Evolutionary conservation across 1,284 basidiomycete species (phyloP).

Genomic region (Microbotryum scabiosae): DNA sequence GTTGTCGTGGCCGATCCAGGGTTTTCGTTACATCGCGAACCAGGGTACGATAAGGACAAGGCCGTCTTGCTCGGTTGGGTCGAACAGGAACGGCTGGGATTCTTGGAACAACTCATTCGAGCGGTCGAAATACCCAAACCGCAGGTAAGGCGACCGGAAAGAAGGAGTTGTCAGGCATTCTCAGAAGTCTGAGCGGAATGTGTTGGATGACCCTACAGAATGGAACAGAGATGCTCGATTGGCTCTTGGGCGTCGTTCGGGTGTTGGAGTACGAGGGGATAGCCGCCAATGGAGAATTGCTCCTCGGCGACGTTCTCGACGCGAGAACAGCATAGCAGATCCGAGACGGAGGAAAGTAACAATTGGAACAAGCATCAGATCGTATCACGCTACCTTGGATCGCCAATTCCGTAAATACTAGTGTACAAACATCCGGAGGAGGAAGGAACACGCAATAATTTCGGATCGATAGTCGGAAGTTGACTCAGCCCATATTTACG

Average conservation of each 20-base stretch:
- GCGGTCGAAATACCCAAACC: constrained; percentile 7
- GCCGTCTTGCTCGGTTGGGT: constrained; percentile 30
- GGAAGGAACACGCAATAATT: not conserved
- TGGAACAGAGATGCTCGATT: constrained; percentile 23
- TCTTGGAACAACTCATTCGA: constrained; percentile 19
- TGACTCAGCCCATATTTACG: constrained; percentile 43
- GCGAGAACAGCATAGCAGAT: too few species aligned
- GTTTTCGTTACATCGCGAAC: constrained; percentile 21
- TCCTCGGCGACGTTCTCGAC: constrained; percentile 18
- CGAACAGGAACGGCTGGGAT: constrained; percentile 19
- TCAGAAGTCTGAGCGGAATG: not conserved
- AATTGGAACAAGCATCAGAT: too few species aligned
- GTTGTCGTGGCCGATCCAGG: constrained; percentile 16
- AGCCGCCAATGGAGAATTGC: constrained; percentile 19
- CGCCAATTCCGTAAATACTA: too few species aligned
- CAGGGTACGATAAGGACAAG: constrained; percentile 14
- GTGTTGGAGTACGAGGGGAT: constrained; percentile 27
- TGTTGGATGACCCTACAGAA: not conserved
- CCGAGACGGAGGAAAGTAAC: too few species aligned
- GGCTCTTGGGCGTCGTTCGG: constrained; percentile 19
- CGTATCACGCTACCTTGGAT: too few species aligned
- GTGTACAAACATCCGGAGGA: too few species aligned
- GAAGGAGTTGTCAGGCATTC: not conserved
- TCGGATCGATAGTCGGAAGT: not conserved
- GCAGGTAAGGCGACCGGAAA: not conserved